A percentile compares a stretch with the other conserved stretches of the same genome.
Conservation (phyloP, 2,329 filamentous ascomycete genomes). For the Fusarium sp. region DNA sequence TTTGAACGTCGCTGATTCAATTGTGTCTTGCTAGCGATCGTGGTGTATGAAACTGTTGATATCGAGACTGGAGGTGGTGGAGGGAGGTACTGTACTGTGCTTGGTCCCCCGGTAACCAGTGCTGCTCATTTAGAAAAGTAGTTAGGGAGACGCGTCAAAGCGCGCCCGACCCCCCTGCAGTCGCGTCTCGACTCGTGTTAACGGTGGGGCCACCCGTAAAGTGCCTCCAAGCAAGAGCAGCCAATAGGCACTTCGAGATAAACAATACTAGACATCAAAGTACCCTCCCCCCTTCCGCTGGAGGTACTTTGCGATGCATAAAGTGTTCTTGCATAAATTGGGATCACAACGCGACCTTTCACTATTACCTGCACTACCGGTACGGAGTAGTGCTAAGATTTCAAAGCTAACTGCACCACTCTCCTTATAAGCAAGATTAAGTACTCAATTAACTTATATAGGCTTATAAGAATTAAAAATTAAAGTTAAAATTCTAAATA, state of each 20-base stretch:
- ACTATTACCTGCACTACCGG: conserved; percentile 20
- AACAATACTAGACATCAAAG: not conserved
- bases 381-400: conserved; percentile 2
- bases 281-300: not conserved
- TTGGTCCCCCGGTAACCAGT: conserved; percentile 40
- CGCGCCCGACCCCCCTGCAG: conserved; percentile 17
- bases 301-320: conserved; percentile 21
- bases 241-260: conserved; percentile 18
- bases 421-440: too few species aligned
- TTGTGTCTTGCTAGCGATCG: conserved; percentile 4
- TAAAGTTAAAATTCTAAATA: too few species aligned
- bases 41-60: conserved; percentile 21
- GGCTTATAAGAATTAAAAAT: too few species aligned
- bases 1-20: not conserved
- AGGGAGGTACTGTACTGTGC: conserved; percentile 12
- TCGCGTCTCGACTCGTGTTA: conserved; percentile 35
- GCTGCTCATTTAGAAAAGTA: conserved; percentile 42
- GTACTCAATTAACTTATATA: too few species aligned
- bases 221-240: conserved; percentile 13
- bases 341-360: conserved; percentile 7
- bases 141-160: conserved; percentile 35
- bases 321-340: conserved; percentile 2
- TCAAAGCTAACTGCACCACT: too few species aligned
- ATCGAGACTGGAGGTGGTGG: conserved; percentile 18
- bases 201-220: conserved; percentile 25